Evolutionary conservation across 225 moss, liverwort and hornwort species (phyloP).

Genomic region (Ulota crispa): DNA sequence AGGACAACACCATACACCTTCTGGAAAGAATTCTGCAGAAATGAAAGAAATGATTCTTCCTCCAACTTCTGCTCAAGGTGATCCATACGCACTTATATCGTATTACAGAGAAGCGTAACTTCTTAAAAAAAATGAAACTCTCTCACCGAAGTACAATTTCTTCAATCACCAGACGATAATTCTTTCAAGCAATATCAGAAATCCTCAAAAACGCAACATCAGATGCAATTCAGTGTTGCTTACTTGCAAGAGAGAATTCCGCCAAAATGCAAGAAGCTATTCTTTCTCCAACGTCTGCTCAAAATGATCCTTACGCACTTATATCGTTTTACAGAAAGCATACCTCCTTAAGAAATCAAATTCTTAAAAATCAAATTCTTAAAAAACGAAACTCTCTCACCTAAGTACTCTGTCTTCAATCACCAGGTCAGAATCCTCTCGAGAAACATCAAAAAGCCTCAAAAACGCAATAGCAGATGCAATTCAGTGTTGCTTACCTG

Average conservation of each 20-base stretch:
- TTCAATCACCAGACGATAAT: background rate
- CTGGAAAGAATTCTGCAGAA: too few relatives aligned
- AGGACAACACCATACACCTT: too few relatives aligned
- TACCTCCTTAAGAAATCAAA: background rate
- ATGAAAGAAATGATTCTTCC: too few relatives aligned
- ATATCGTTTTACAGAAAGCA: background rate
- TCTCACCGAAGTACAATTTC: background rate
- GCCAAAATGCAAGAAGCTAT: background rate
- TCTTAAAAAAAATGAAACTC: background rate
- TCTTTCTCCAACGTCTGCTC: background rate
- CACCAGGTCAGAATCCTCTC: too few relatives aligned
- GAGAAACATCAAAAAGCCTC: too few relatives aligned
- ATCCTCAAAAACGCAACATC: background rate
- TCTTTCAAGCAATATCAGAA: background rate
- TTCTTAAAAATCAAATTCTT: too few relatives aligned
- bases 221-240: background rate
- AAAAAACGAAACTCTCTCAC: background rate
- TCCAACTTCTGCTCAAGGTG: too few relatives aligned
- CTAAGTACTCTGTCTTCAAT: too few relatives aligned
- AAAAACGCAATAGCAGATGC: background rate
- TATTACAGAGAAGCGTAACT: too few relatives aligned
- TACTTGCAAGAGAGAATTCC: background rate
- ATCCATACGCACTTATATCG: too few relatives aligned
- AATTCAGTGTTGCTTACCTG: background rate
- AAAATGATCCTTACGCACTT: background rate